Evolutionary conservation across 345 rosid species (phyloP), one percentile per base, ranked within the genome.

Genomic region (Ceriops tagal): DNA sequence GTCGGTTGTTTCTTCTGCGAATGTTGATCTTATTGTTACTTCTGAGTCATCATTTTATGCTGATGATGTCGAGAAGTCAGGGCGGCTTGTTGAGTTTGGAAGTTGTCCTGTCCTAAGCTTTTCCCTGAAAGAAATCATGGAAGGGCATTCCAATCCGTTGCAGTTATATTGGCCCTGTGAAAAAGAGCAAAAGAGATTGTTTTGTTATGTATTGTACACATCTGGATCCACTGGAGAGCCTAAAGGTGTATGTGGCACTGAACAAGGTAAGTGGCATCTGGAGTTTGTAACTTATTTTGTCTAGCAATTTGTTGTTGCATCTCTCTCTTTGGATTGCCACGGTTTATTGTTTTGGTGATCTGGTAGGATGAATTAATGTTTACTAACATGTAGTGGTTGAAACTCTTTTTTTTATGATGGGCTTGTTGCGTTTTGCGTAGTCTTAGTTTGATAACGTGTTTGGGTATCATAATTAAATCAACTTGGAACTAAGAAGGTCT

Each of bases 201-300:
- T 92, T 73, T 88, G 96, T 75, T 95, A 88, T 84, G 64, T 95
- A 43, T 83, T 95, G 88, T 92, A 87, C 78, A 95, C 99, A 10
- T 95, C 97, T 4, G 99, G 99, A 64, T 95, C 99, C 16, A 87
- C 91, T 32, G 99, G 97, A 66, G 81, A 68, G 64, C 97, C 99
- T 22, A 95, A 92, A 86, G 97, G 96, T 30, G 89, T 95, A 47
- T 88, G 91, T 69, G 99, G 97, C 65, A 88, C 97, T 35, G 96
- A 95, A 71, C 74, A 83, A 86, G 99, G 99, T 90, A 67, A 62
- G 72, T 47, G 21, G 35, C 69, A 77, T 18, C 32, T 52, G 13
- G 34, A 46, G 37, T 4, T 39, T 68, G 68, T 43, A 43, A 43
- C 18, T 13, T 13, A 3, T 3, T 43, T 13, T 43, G 19, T 43